A percentile compares a stretch with the other conserved stretches of the same genome.
Evolutionary conservation across 768 basidiomycete genomes (phyloP).

Genomic region (Termitomyces sp.): DNA sequence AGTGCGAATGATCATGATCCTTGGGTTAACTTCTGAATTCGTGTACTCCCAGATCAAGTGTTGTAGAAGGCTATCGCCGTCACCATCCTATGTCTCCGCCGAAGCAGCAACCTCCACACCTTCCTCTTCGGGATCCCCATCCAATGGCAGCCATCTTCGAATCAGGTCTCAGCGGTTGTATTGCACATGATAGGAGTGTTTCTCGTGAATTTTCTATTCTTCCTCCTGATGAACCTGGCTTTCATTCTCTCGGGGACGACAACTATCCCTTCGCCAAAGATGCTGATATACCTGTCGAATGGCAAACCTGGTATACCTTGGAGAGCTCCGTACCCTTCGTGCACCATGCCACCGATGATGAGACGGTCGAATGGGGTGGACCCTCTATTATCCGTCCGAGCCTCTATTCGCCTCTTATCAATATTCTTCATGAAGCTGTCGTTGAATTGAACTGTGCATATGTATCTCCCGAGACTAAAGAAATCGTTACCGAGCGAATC

Average conservation of each 20-base stretch:
- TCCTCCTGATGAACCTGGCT: constrained; percentile 36
- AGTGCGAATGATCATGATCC: constrained; percentile 12
- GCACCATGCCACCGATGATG: constrained; percentile 18
- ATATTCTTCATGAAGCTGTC: constrained; percentile 45
- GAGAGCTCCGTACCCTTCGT: constrained; percentile 49
- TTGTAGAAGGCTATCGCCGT: constrained; percentile 34
- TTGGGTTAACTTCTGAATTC: neutral
- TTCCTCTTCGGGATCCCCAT: constrained; percentile 52
- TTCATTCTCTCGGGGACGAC: constrained; percentile 42
- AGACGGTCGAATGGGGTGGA: constrained; percentile 33
- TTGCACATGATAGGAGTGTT: constrained; percentile 17
- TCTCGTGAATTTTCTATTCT: constrained; percentile 45
- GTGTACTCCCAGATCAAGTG: constrained; percentile 28
- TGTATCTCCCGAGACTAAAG: constrained; percentile 32
- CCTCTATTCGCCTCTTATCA: constrained; percentile 48
- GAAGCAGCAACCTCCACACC: constrained; percentile 56
- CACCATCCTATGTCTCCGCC: constrained; percentile 52
- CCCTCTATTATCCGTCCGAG: constrained; percentile 37
- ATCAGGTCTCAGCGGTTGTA: constrained; percentile 30
- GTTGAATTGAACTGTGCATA: constrained; percentile 56
- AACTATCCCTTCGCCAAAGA: constrained; percentile 46
- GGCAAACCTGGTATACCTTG: constrained; percentile 53
- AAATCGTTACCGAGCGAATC: constrained; percentile 27
- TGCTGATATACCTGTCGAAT: constrained; percentile 16
- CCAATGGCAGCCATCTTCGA: constrained; percentile 49